Conservation (phyloP, 2,329 filamentous ascomycete species). For the Mycosphaerella arachidis region DNA sequence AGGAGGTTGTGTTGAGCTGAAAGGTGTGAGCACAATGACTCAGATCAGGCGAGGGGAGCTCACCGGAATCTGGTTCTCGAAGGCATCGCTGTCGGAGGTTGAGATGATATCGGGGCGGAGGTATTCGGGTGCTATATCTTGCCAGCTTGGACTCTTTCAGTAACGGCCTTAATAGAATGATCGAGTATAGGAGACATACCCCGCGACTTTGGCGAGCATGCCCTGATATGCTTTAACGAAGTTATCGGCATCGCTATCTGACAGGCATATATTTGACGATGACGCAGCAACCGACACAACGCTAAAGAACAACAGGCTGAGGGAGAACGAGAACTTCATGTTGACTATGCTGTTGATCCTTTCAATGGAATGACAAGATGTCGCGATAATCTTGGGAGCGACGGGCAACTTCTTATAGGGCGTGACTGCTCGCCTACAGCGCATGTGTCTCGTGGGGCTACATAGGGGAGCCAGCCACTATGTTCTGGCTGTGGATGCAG, state of each 20-base stretch:
- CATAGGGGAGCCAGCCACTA: not conserved
- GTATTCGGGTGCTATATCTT: not conserved
- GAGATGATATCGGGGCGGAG: constrained; percentile 2
- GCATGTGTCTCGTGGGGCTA: not conserved
- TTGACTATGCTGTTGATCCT: too few species aligned
- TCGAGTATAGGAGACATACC: not conserved
- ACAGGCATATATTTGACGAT: not conserved
- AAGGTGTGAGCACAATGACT: not conserved
- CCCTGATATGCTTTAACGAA: constrained; percentile 7
- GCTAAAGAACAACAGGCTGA: not conserved
- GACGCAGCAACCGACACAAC: not conserved
- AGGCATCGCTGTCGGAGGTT: constrained; percentile 5
- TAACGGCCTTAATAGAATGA: not conserved
- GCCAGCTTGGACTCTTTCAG: not conserved
- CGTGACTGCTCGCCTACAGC: not conserved
- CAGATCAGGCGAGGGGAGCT: not conserved
- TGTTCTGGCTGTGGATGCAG: not conserved
- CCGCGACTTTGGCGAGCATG: constrained; percentile 4
- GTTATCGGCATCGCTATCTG: not conserved
- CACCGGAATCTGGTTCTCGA: constrained; percentile 4
- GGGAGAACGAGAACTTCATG: too few species aligned
- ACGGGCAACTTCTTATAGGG: not conserved
- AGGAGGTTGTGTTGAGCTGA: constrained; percentile 4
- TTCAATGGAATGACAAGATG: not conserved
- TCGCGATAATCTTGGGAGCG: not conserved